phyloP scores from a whole-genome alignment of 306 rosid genomes.

The Gynostemma pentaphyllum region DNA sequence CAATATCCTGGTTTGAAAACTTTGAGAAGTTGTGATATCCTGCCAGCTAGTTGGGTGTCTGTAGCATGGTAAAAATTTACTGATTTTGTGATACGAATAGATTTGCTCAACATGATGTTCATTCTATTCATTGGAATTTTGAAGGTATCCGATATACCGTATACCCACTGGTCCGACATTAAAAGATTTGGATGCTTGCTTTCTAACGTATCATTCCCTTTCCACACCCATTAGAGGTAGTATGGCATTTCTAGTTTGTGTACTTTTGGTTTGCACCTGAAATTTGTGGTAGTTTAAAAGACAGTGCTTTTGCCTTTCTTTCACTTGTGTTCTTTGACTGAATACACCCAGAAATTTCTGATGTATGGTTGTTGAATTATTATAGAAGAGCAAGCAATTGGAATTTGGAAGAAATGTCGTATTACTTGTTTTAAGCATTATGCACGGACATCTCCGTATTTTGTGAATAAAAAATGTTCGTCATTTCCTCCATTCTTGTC shows the following conservation, averaged over 20 bases:
- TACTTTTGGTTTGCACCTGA: background rate
- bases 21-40: conserved; percentile 74
- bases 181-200: conserved; percentile 85
- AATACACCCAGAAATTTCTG: background rate
- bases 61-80: conserved; percentile 65
- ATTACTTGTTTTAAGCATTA: no score
- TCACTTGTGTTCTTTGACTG: background rate
- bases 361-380: no score
- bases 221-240: conserved; percentile 67
- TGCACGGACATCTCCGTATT: no score
- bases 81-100: background rate
- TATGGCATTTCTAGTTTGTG: background rate
- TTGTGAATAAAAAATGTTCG: no score
- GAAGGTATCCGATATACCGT: conserved; percentile 92
- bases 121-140: conserved; percentile 20
- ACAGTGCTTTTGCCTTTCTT: background rate
- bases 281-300: background rate
- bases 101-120: conserved; percentile 8
- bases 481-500: no score
- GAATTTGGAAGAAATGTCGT: no score
- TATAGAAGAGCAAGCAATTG: background rate
- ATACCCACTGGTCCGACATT: conserved; percentile 84
- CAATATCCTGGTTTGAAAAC: conserved; percentile 56
- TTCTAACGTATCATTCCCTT: conserved; percentile 77
- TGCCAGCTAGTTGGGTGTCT: conserved; percentile 77